Evolutionary conservation across 495 filamentous ascomycete species (phyloP).

Genomic region (Neurospora tetraspora): DNA sequence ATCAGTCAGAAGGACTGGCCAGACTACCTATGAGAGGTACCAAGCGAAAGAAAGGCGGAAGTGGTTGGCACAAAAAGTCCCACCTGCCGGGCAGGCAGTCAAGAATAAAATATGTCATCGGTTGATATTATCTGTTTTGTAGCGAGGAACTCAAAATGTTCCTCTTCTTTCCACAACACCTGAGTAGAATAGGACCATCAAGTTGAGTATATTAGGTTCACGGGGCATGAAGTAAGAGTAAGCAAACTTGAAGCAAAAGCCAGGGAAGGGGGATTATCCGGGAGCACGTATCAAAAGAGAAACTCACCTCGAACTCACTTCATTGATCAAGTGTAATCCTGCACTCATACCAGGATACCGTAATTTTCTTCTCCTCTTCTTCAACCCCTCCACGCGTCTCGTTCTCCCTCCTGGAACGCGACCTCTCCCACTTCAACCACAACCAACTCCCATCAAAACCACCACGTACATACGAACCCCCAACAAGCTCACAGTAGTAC

Average conservation of each 20-base stretch:
- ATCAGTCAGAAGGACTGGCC: neutral
- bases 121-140: neutral
- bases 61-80: neutral
- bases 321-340: neutral
- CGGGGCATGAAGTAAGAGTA: neutral
- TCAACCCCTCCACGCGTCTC: neutral
- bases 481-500: neutral
- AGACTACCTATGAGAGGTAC: no score
- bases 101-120: neutral
- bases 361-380: neutral
- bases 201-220: neutral
- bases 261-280: neutral
- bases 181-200: neutral
- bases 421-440: neutral
- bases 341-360: neutral
- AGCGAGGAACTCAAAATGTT: neutral
- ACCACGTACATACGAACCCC: neutral
- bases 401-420: neutral
- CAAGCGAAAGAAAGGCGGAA: neutral
- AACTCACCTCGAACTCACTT: neutral
- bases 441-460: neutral
- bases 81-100: neutral
- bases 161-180: neutral
- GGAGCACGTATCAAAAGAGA: neutral
- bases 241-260: neutral